phyloP scores from a whole-genome alignment of 805 yeast species.

The Diddensiella santjacobensis region DNA sequence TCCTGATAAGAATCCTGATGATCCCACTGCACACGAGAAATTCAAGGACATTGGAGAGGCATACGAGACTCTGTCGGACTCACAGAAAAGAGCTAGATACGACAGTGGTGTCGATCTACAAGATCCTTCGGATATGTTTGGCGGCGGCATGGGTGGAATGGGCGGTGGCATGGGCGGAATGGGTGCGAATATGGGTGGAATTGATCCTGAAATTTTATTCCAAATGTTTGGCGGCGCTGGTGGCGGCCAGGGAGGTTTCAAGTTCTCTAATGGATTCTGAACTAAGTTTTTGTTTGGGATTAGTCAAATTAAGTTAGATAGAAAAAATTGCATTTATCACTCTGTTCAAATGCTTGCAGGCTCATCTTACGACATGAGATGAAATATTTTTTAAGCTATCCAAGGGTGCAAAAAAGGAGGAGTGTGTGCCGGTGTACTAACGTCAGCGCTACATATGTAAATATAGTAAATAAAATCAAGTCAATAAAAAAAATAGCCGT shows the following conservation, averaged over 20 bases:
- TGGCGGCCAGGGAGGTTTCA: constrained; percentile 20
- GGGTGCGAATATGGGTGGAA: constrained; percentile 39
- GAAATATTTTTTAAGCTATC: too few species aligned
- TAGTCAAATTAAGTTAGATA: neutral
- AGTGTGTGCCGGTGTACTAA: too few species aligned
- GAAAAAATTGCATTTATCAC: neutral
- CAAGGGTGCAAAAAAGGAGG: too few species aligned
- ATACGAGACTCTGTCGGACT: constrained; percentile 77
- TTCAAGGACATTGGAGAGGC: constrained; percentile 89
- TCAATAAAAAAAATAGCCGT: too few species aligned
- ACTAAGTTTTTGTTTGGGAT: too few species aligned
- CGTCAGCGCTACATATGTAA: neutral
- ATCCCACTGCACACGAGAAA: constrained; percentile 82
- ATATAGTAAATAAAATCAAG: neutral
- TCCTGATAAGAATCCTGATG: constrained; percentile 71
- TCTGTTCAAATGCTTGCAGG: neutral
- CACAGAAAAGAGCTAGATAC: constrained; percentile 81
- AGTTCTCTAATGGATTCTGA: neutral
- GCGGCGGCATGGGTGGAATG: constrained; percentile 77
- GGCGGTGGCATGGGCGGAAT: constrained; percentile 60
- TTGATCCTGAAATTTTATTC: constrained; percentile 36
- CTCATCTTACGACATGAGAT: too few species aligned
- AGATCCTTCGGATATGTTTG: constrained; percentile 37
- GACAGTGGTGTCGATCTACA: constrained; percentile 80
- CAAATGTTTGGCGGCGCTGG: constrained; percentile 38